Evolutionary conservation across 768 basidiomycete species (phyloP), one percentile per base, ranked within the genome.

Genomic region (Pisolithus sp.): DNA sequence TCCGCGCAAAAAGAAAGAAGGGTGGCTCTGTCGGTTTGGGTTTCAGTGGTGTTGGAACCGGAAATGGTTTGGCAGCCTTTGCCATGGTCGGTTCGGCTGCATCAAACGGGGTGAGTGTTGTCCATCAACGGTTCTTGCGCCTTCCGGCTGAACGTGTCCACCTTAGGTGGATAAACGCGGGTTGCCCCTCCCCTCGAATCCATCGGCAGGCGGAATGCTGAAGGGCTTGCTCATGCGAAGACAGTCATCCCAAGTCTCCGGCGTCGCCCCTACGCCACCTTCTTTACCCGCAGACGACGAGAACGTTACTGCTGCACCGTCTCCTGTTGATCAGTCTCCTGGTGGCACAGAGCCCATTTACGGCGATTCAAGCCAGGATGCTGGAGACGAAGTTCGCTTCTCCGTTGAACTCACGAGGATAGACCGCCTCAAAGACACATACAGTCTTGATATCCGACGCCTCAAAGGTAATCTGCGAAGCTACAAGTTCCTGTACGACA

Each of bases 381-480:
- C 82, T 18, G 93, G 93, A 28, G 95, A 95, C 60, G 96, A 98
- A 81, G 92, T 99, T 59, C 83, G 90, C 59, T 98, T 98, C 75
- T 90, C 84, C 12, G 87, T 97, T 55, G 96, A 99, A 73, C 71
- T 99, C 56, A 97, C 95, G 44, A 75, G 89, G 60, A 76, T 99
- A 61, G 87, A 91, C 68, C 82, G 92, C 56, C 76, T 98, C 61
- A 89, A 85, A 58, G 90, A 91, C 64, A 89, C 93, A 42, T 94
- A 86, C 68, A 87, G 86, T 69, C 76, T 98, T 60, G 94, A 97
- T 70, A 86, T 97, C 64, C 82, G 94, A 62, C 73, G 96, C 57
- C 66, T 97, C 63, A 93, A 95, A 68, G 96, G 96, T 26, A 89
- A 90, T 65, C 73, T 95, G 65, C 81, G 89, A 71, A 91, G 89